Evolutionary conservation across 2,329 filamentous ascomycete species (phyloP), one percentile per base, ranked within the genome.

Genomic region (Colletotrichum sp.): DNA sequence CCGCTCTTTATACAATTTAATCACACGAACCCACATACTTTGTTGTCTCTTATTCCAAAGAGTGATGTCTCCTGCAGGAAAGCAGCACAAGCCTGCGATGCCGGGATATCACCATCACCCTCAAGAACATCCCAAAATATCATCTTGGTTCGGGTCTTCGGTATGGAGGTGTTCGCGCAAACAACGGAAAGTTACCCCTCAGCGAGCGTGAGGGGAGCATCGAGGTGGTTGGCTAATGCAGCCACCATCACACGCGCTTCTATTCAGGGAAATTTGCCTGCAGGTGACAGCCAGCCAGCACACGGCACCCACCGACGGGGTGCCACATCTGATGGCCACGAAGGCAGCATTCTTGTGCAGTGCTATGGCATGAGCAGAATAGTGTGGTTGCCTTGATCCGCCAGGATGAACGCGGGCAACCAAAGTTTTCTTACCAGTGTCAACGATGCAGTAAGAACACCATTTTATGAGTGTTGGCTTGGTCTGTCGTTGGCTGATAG

Each of bases 241-340:
- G 75, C 75, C 75, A 77, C 75, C 9, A 72, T 77, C 75, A 77
- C 75, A 76, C 59, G 6, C 28, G 59, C 57, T 77, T 1, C 75
- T 77, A 76, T 66, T 76, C 63, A 65, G 30, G 21, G 68, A 55
- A 55, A 62, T 62, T 57, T 4, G 21, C 34, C 55, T 75, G 72
- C 72, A 66, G 36, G 67, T 75, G 72, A 75, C 28, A 24, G 24
- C 24, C 24, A 24, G 24, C 24, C 24, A 24, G 24, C 24, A 24
- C 24, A 24, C 24, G 24, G 24, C 24, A 24, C 24, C 24, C 24
- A 24, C 24, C 24, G 24, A 24, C 24, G 24, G 24, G 24, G 24
- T 24, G 24, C 24, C 24, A 24, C 24, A 24, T 24, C 24, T 24
- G 30, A 32, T 5, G 30, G 30, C 30, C 18, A 52, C 18, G 44